A percentile compares a stretch with the other conserved stretches of the same genome.
Evolutionary conservation across 2,329 filamentous ascomycete genomes (phyloP).

Genomic region (Fonsecaea erecta): DNA sequence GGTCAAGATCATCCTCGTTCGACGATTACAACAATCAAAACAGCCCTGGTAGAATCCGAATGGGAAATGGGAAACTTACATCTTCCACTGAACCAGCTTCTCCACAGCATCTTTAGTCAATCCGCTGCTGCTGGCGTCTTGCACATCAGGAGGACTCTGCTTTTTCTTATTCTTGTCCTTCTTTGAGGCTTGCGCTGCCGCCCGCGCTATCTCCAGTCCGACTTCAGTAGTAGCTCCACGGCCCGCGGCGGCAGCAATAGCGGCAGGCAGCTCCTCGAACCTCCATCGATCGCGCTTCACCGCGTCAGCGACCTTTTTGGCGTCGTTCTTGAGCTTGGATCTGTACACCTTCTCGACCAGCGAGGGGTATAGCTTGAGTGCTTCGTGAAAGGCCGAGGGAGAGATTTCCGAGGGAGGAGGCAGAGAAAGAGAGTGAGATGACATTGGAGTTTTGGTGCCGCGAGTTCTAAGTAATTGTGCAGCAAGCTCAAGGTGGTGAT

Average conservation of each 20-base stretch:
- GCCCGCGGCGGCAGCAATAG: constrained; percentile 32
- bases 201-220: too few relatives aligned
- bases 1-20: not conserved
- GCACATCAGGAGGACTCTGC: not conserved
- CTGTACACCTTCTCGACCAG: constrained; percentile 36
- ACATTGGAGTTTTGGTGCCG: not conserved
- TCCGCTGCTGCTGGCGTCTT: constrained; percentile 15
- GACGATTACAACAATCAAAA: not conserved
- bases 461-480: too few relatives aligned
- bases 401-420: not conserved
- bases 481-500: too few relatives aligned
- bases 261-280: constrained; percentile 43
- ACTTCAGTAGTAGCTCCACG: too few relatives aligned
- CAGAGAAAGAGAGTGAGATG: not conserved
- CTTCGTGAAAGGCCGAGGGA: constrained; percentile 5
- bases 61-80: constrained; percentile 41
- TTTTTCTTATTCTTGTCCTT: not conserved
- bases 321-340: constrained; percentile 32
- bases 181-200: not conserved
- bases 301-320: constrained; percentile 40
- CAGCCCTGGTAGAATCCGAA: not conserved
- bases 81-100: constrained; percentile 51
- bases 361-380: constrained; percentile 32
- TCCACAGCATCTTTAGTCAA: constrained; percentile 39
- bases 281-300: constrained; percentile 46